These are phyloP conservation scores for Malassezia nana DNA, from an alignment of 1,284 basidiomycete genomes.

Conservation along the genomic window DNA sequence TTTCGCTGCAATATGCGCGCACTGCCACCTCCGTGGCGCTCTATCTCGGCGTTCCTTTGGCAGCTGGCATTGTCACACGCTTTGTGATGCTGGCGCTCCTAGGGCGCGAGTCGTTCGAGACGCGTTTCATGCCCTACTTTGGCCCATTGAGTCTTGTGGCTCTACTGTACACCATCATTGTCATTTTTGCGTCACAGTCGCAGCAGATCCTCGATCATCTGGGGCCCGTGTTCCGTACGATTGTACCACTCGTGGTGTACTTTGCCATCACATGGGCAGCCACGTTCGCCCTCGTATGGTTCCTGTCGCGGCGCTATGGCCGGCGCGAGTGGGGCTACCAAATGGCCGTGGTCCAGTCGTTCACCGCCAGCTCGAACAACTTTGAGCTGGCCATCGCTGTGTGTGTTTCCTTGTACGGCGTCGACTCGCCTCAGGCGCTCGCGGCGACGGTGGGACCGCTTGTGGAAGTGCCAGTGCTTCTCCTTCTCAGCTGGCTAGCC, in stretches of 20 bases:
- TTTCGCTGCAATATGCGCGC: constrained; percentile 59
- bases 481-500: constrained; percentile 63
- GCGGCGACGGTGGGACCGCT: constrained; percentile 35
- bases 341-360: constrained; percentile 50
- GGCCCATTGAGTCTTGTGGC: constrained; percentile 60
- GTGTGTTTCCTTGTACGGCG: constrained; percentile 61
- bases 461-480: constrained; percentile 58
- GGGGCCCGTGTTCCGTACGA: constrained; percentile 44
- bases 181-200: constrained; percentile 64
- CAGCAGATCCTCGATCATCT: constrained; percentile 35
- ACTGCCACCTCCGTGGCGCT: constrained; percentile 54
- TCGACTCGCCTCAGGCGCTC: constrained; percentile 25
- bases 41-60: constrained; percentile 58
- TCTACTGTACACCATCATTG: constrained; percentile 58
- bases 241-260: constrained; percentile 65
- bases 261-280: constrained; percentile 67
- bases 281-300: constrained; percentile 56
- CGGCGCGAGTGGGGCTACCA: constrained; percentile 43
- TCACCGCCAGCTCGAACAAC: constrained; percentile 54
- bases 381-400: constrained; percentile 67
- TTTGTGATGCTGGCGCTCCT: constrained; percentile 54
- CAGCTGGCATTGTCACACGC: constrained; percentile 62
- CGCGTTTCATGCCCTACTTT: constrained; percentile 61
- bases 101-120: constrained; percentile 53
- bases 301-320: constrained; percentile 27